phyloP scores from a whole-genome alignment of 2,329 filamentous ascomycete genomes.

The Juglanconis oblonga region DNA sequence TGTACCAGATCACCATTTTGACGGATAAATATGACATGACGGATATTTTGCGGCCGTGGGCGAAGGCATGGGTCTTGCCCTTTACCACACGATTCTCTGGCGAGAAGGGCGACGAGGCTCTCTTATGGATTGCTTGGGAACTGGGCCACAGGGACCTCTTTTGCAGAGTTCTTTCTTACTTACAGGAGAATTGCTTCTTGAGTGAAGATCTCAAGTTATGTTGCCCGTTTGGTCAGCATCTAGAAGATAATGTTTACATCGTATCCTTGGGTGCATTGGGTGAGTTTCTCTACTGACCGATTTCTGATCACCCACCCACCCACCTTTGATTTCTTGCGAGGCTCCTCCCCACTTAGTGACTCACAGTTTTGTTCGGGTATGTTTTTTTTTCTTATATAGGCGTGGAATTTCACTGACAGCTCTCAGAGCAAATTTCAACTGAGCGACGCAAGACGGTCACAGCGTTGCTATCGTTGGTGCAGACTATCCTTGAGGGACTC shows the following conservation, averaged over 20 bases:
- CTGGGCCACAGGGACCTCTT: neutral
- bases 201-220: neutral
- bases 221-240: neutral
- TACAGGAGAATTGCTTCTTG: neutral
- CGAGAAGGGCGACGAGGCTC: neutral
- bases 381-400: too few species aligned
- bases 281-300: neutral
- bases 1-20: constrained; percentile 28
- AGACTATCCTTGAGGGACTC: too few species aligned
- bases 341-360: too few species aligned
- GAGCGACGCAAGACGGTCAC: too few species aligned
- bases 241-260: neutral
- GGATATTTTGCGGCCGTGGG: neutral
- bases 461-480: too few species aligned
- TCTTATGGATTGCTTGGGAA: neutral
- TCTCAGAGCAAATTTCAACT: too few species aligned
- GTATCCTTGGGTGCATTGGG: neutral
- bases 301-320: neutral
- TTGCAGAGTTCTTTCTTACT: neutral
- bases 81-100: neutral
- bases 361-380: too few species aligned
- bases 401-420: too few species aligned
- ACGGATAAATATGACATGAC: constrained; percentile 31
- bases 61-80: neutral
- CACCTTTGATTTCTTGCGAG: neutral